Conservation (phyloP, 2,329 filamentous ascomycete genomes). For the Sclerotinia borealis region DNA sequence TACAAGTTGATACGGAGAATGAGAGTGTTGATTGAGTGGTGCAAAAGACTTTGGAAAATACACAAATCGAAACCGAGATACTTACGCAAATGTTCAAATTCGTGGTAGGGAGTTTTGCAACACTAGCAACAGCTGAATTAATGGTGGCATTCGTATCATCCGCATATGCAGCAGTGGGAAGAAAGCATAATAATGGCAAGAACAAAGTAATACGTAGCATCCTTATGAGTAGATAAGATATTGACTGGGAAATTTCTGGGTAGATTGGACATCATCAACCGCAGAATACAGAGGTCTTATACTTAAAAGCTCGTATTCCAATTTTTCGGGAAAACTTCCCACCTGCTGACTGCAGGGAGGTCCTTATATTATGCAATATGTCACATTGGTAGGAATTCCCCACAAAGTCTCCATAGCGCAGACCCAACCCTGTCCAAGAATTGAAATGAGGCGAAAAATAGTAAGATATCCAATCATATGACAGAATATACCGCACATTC, state of each 20-base stretch:
- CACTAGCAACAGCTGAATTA: neutral
- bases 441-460: neutral
- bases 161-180: neutral
- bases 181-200: neutral
- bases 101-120: neutral
- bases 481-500: too few species aligned
- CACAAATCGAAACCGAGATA: neutral
- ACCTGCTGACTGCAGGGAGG: too few species aligned
- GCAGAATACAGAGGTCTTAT: neutral
- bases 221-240: neutral
- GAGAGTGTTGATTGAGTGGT: too few species aligned
- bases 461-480: neutral
- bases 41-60: too few species aligned
- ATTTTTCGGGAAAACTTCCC: neutral
- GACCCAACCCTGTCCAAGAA: neutral
- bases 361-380: neutral
- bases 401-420: neutral
- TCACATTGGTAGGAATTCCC: neutral
- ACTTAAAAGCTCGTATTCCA: neutral
- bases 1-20: neutral
- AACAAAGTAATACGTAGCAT: neutral
- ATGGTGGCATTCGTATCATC: neutral
- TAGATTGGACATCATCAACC: neutral
- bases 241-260: neutral
- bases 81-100: neutral